These are phyloP conservation scores for Phascolomyces articulosus DNA, from an alignment of 371 early-diverging fungal genomes.

Conservation along the genomic window DNA sequence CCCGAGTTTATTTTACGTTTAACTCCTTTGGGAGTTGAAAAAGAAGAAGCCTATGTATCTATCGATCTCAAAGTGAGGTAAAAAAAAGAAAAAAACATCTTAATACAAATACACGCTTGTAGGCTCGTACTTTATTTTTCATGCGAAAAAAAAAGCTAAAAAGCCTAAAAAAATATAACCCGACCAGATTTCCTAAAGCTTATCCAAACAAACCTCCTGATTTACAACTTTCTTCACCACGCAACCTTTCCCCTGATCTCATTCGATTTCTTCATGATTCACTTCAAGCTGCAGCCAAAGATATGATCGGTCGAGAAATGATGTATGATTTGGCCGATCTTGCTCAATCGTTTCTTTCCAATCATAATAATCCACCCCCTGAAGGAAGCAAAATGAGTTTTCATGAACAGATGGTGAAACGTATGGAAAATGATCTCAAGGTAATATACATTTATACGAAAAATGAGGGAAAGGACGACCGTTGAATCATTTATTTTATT, in stretches of 20 bases:
- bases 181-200: slow-evolving; percentile 64
- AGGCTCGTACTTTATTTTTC: not conserved
- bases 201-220: slow-evolving; percentile 76
- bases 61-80: slow-evolving; percentile 66
- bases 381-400: slow-evolving; percentile 58
- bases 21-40: slow-evolving; percentile 55
- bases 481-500: not conserved
- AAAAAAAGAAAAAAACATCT: not conserved
- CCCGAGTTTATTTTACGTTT: slow-evolving; percentile 74
- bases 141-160: not conserved
- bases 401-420: slow-evolving; percentile 65
- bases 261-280: slow-evolving; percentile 46
- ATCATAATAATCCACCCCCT: slow-evolving; percentile 59
- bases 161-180: slow-evolving; percentile 4
- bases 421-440: slow-evolving; percentile 59
- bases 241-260: slow-evolving; percentile 58
- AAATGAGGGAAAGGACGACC: not conserved
- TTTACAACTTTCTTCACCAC: slow-evolving; percentile 55
- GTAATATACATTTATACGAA: slow-evolving; percentile 14
- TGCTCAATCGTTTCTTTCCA: slow-evolving; percentile 67
- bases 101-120: no score
- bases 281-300: slow-evolving; percentile 47
- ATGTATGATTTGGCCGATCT: slow-evolving; percentile 71
- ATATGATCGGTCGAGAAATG: slow-evolving; percentile 73
- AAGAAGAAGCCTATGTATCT: slow-evolving; percentile 51